Evolutionary conservation across 768 basidiomycete species (phyloP).

Genomic region (Sporobolomyces pararoseus): DNA sequence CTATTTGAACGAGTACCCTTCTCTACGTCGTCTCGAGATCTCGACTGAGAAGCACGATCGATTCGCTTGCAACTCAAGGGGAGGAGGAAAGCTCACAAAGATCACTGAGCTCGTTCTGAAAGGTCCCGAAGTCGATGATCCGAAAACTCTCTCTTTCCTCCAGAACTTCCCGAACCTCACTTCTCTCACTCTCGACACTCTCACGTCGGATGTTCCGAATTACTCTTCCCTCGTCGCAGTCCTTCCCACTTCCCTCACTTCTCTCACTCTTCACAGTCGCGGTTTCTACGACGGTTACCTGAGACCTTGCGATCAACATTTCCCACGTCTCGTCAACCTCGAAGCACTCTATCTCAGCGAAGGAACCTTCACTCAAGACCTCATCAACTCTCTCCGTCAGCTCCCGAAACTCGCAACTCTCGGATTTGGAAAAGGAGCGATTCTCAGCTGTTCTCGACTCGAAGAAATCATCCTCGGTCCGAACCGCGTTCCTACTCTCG

Average conservation of each 20-base stretch:
- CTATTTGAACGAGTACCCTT: not conserved
- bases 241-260: conserved; percentile 5
- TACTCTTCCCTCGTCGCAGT: not conserved
- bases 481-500: not conserved
- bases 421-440: conserved; percentile 15
- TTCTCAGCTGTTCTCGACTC: not conserved
- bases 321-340: conserved; percentile 7
- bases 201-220: no score
- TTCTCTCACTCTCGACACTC: not conserved
- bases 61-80: not conserved
- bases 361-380: not conserved
- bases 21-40: not conserved
- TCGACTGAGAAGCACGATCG: no score
- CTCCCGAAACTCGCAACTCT: not conserved
- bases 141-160: not conserved
- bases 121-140: not conserved
- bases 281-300: not conserved
- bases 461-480: not conserved
- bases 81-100: not conserved
- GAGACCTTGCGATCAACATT: not conserved
- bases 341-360: conserved; percentile 19
- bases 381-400: not conserved
- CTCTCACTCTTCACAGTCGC: not conserved
- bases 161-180: not conserved
- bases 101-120: not conserved